Base-by-base conservation (phyloP, 345 rosid genomes). In the Isatis tinctoria region DNA sequence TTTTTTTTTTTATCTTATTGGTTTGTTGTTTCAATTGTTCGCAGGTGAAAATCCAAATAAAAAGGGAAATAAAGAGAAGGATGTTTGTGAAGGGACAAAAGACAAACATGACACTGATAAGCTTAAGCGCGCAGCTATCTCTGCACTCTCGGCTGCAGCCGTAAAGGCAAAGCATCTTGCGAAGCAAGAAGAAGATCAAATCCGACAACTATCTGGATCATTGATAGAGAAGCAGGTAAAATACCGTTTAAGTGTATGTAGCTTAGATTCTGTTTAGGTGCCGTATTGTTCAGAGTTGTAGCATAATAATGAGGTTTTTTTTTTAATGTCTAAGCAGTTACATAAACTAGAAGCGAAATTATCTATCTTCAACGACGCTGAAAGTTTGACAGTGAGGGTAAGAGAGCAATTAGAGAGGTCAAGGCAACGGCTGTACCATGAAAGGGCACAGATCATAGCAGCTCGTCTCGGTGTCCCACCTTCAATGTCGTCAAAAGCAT, bases 371-470 rank as follows among this genome's bases (percentile, higher is more conserved):
- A 85, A 85, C 60, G 99, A 96, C 44, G 78, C 90, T 78, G 97
- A 90, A 32, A 82, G 78, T 70, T 72, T 89, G 79, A 82, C 87
- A 37, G 43, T 76, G 78, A 87, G 90, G 74, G 87, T 86, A 18
- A 87, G 82, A 80, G 99, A 96, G 83, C 98, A 92, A 67, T 80
- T 96, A 82, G 98, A 96, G 59, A 82, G 97, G 78, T 88, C 95
- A 61, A 90, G 85, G 74, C 98, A 92, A 80, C 88, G 84, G 74
- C 96, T 96, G 40, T 92, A 85, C 82, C 91, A 87, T 13, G 98
- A 96, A 76, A 83, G 99, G 60, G 90, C 91, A 43, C 97, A 92
- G 82, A 96, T 96, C 81, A 96, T 96, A 59, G 90, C 96, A 75
- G 78, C 97, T 37, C 88, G 98, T 60, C 95, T 92, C 18, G 96